phyloP scores from a whole-genome alignment of 768 basidiomycete species.

The Boletus vinaceobasis region DNA sequence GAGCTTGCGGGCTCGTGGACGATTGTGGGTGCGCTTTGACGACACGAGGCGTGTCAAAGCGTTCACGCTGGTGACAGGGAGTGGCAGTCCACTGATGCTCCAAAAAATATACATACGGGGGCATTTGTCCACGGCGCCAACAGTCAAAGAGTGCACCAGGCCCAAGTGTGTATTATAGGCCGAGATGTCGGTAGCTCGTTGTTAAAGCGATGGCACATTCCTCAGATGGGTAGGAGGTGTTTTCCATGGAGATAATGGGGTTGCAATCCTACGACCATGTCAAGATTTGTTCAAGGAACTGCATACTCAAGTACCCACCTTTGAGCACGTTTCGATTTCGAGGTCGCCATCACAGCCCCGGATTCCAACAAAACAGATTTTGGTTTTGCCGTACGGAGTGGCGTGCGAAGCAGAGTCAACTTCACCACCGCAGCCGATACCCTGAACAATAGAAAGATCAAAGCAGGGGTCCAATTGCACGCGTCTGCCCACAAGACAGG shows the following conservation, averaged over 20 bases:
- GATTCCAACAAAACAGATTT: neutral
- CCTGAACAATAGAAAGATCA: neutral
- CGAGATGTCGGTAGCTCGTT: neutral
- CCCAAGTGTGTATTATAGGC: neutral
- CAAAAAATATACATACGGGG: constrained; percentile 1
- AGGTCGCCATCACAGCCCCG: neutral
- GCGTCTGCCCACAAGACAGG: neutral
- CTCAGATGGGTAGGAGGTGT: neutral
- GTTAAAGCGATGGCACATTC: neutral
- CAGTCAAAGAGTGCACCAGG: neutral
- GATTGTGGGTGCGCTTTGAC: constrained; percentile 23
- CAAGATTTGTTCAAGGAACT: neutral
- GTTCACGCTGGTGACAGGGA: constrained; percentile 4
- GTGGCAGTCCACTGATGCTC: constrained; percentile 11
- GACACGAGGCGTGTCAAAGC: constrained; percentile 27
- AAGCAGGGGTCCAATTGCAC: neutral
- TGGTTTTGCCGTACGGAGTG: neutral
- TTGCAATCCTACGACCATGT: neutral
- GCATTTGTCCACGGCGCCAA: neutral
- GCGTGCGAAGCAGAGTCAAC: neutral
- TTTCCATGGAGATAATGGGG: neutral
- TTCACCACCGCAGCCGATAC: neutral
- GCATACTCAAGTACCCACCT: neutral
- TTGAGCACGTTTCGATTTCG: neutral
- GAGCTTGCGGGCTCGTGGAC: constrained; percentile 24